These are phyloP conservation scores for Besnoitia besnoiti DNA, from an alignment of 169 alveolate species.

Conservation along the genomic window DNA sequence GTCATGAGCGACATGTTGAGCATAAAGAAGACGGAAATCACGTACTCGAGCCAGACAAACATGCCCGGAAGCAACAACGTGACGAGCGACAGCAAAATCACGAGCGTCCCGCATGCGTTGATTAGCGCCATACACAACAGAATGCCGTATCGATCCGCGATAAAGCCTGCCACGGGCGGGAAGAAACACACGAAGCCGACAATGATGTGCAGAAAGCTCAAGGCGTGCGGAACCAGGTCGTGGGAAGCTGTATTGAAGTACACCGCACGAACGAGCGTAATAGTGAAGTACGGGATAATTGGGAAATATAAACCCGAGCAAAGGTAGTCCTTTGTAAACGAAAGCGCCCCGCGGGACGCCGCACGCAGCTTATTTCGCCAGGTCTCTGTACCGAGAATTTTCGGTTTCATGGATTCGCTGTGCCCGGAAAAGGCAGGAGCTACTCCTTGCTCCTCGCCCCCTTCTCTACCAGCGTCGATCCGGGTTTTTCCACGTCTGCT, in stretches of 20 bases:
- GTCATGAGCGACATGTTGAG: constrained; percentile 39
- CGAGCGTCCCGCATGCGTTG: not conserved
- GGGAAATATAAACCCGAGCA: not conserved
- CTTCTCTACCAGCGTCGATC: too few relatives aligned
- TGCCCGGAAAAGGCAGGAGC: too few relatives aligned
- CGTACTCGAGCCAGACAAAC: constrained; percentile 5
- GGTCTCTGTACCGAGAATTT: too few relatives aligned
- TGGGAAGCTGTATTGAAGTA: constrained; percentile 24
- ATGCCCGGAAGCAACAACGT: not conserved
- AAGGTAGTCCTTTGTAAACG: not conserved
- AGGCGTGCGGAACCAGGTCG: constrained; percentile 39
- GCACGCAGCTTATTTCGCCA: not conserved
- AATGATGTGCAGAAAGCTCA: constrained; percentile 28
- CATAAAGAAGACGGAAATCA: constrained; percentile 2
- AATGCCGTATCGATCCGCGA: constrained; percentile 14
- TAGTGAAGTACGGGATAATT: constrained; percentile 44
- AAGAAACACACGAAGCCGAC: constrained; percentile 11
- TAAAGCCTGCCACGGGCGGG: constrained; percentile 35
- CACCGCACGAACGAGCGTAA: constrained; percentile 34
- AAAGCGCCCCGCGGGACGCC: not conserved
- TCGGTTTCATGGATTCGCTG: too few relatives aligned
- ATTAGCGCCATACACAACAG: constrained; percentile 23
- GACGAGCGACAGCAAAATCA: constrained; percentile 35
- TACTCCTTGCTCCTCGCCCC: too few relatives aligned
- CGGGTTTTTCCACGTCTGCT: too few relatives aligned